Conservation (phyloP, 1,139 yeast genomes). For the Lodderomyces elongisporus region DNA sequence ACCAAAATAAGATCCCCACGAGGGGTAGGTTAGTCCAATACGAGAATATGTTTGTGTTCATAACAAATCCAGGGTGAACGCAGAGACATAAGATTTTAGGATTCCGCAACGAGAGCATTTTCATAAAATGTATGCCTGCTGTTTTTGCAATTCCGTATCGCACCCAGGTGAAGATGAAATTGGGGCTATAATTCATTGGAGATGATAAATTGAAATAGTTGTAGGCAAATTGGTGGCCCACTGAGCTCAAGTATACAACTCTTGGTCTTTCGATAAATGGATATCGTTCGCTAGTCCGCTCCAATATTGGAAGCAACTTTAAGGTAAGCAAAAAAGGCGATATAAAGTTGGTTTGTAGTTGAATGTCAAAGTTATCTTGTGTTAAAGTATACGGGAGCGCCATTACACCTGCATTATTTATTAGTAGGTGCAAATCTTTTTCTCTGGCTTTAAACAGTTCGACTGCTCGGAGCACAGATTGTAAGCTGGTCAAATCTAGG, state of each 20-base stretch:
- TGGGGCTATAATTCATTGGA: constrained; percentile 47
- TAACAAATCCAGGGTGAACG: constrained; percentile 83
- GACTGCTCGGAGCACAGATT: constrained; percentile 56
- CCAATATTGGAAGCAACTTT: constrained; percentile 52
- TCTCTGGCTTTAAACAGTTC: constrained; percentile 46
- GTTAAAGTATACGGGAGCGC: constrained; percentile 66
- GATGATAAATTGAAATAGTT: constrained; percentile 35
- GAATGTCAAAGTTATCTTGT: constrained; percentile 71
- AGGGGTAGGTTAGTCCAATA: constrained; percentile 78
- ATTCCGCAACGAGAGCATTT: constrained; percentile 58
- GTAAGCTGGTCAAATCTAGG: constrained; percentile 57
- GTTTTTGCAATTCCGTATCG: constrained; percentile 78
- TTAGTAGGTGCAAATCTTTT: constrained; percentile 51
- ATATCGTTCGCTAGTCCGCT: constrained; percentile 25
- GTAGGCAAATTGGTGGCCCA: constrained; percentile 60
- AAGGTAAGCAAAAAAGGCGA: constrained; percentile 72
- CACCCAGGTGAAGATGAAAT: constrained; percentile 68
- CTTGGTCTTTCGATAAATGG: constrained; percentile 41
- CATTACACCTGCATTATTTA: constrained; percentile 82
- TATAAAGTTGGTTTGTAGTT: constrained; percentile 72
- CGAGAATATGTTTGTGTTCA: constrained; percentile 69
- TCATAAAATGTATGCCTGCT: constrained; percentile 72
- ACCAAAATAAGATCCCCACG: constrained; percentile 67
- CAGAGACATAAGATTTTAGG: constrained; percentile 63
- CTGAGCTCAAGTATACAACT: constrained; percentile 62